A percentile compares a stretch with the other conserved stretches of the same genome.
These are phyloP conservation scores for Yarrowia osloensis DNA, from an alignment of 805 yeast genomes.

Conservation along the genomic window DNA sequence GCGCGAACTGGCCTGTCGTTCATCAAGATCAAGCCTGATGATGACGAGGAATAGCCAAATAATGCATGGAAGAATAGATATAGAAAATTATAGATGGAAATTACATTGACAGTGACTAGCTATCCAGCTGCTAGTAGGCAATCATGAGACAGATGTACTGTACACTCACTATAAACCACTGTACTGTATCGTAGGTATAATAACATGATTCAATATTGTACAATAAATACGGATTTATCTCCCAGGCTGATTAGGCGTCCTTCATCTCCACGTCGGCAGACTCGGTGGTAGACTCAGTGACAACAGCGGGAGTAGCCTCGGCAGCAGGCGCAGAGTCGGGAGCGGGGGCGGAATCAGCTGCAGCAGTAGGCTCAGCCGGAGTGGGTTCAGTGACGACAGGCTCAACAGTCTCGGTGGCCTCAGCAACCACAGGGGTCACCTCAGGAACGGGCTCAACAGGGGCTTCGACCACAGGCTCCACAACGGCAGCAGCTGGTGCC, in stretches of 20 bases:
- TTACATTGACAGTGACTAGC: too few relatives aligned
- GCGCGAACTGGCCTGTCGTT: conserved; percentile 68
- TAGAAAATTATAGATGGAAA: too few relatives aligned
- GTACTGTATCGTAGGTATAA: not conserved
- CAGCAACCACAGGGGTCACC: not conserved
- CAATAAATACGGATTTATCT: conserved; percentile 27
- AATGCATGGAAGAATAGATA: not conserved
- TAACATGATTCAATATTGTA: conserved; percentile 25
- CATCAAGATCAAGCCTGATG: conserved; percentile 48
- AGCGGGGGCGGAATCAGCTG: not conserved
- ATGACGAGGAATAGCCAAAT: not conserved
- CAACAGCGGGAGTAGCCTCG: conserved; percentile 14
- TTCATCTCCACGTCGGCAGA: conserved; percentile 33
- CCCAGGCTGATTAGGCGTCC: conserved; percentile 30
- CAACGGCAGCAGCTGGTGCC: not conserved
- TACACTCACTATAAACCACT: too few relatives aligned
- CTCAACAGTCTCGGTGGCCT: conserved; percentile 3
- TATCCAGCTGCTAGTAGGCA: too few relatives aligned
- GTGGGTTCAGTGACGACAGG: not conserved
- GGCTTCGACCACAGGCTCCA: not conserved
- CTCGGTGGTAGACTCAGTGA: conserved; percentile 7
- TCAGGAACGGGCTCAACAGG: conserved; percentile 3
- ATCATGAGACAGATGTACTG: too few relatives aligned
- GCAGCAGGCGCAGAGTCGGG: not conserved
- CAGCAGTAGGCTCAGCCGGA: conserved; percentile 8